phyloP scores from a whole-genome alignment of 1,284 basidiomycete species.

The Paramarasmius palmivorus region DNA sequence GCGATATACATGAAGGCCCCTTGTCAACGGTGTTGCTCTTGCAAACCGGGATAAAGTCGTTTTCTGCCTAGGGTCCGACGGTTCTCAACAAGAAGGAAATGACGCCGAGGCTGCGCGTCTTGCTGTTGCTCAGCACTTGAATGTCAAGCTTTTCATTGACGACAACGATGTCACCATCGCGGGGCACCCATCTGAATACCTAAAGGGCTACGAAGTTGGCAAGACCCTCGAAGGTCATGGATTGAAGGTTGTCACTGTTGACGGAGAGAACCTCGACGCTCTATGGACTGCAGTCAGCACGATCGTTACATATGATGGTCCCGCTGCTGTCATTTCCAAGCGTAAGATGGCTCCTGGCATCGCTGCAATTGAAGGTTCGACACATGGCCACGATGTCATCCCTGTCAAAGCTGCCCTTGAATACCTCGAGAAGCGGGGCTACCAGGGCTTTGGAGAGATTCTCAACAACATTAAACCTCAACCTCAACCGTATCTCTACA shows the following conservation, averaged over 20 bases:
- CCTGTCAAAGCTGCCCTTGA: conserved; percentile 75
- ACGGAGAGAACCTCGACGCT: conserved; percentile 78
- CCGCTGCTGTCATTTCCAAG: conserved; percentile 77
- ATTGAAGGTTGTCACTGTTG: conserved; percentile 67
- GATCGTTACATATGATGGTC: conserved; percentile 63
- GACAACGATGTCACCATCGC: conserved; percentile 89
- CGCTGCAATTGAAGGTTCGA: conserved; percentile 73
- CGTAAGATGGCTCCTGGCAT: conserved; percentile 82
- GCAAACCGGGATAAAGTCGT: conserved; percentile 76
- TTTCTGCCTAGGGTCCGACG: conserved; percentile 84
- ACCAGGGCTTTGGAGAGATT: conserved; percentile 55
- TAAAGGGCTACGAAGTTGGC: conserved; percentile 71
- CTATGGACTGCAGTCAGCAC: conserved; percentile 69
- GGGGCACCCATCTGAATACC: conserved; percentile 81
- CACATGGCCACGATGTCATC: conserved; percentile 83
- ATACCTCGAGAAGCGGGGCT: conserved; percentile 69
- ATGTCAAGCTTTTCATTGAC: conserved; percentile 83
- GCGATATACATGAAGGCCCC: conserved; percentile 41
- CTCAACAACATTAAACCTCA: conserved; percentile 67
- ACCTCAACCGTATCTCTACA: conserved; percentile 56
- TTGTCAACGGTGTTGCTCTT: conserved; percentile 80
- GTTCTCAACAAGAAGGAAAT: conserved; percentile 87
- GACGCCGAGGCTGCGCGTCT: conserved; percentile 86
- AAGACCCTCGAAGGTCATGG: conserved; percentile 81
- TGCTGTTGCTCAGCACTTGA: conserved; percentile 78